Base-by-base conservation (phyloP, 2,329 filamentous ascomycete genomes). In the Fusarium chlamydosporum region DNA sequence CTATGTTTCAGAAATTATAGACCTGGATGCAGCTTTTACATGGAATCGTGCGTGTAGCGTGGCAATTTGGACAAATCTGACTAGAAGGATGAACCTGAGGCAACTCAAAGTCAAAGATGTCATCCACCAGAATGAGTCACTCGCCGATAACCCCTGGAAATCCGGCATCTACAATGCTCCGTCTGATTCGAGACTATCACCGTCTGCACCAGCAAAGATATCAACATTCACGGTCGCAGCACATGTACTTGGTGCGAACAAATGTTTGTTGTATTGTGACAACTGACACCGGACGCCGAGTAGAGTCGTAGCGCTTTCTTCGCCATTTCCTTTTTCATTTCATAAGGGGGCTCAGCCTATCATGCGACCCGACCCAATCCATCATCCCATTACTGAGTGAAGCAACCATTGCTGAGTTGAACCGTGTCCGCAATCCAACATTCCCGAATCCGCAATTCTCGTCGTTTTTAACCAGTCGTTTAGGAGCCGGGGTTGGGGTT, bases 401-500 rank as follows among this genome's bases (percentile, higher is more conserved):
- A 75, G 70, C 71, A 74, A 72, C 67, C 72, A 74, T 76, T 68
- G 72, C 72, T 74, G 74, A 52, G 60, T 54, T 62, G 59, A 76
- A 75, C 74, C 68, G 72, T 69, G 74, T 72, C 64, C 73, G 71
- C 65, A 74, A 75, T 74, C 70, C 72, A 74, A 76, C 61, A 23
- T 68, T 75, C 71, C 68, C 68, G 61, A 71, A 74, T 70, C 74
- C 72, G 67, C 68, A 71, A 72, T 66, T 70, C 68, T 70, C 68
- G 64, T 60, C 55, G 50, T 60, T 54, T 59, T 54, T 74, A 64
- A 48, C 60, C 47, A 57, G 51, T 72, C 62, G 67, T 70, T 84
- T 92, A 93, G 77, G 89, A 80, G 81, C 88, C 89, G 78, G 92
- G 91, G 88, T 93, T 93, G 82, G 92, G 91, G 89, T 94, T 94